Evolutionary conservation across 768 basidiomycete species (phyloP).

Genomic region (Lactifluus rugatus): DNA sequence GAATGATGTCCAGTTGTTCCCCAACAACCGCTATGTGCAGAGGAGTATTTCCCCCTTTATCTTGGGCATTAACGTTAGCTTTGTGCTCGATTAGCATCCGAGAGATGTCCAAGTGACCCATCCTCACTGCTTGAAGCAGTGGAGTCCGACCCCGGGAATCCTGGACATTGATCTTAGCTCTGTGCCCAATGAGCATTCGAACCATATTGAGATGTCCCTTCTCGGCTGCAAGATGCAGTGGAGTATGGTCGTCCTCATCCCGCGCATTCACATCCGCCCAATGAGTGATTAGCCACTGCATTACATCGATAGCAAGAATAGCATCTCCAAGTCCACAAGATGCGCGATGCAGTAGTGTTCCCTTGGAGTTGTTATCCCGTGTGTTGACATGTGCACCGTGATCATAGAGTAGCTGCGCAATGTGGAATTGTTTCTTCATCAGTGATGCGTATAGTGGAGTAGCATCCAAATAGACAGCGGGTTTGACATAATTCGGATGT

Average conservation of each 20-base stretch:
- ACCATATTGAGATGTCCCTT: neutral
- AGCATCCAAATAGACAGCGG: neutral
- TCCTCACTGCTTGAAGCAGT: no score
- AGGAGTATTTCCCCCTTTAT: no score
- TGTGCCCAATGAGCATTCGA: neutral
- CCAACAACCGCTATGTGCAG: no score
- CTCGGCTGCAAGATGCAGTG: neutral
- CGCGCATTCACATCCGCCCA: neutral
- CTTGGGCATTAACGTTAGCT: no score
- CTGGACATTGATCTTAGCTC: neutral
- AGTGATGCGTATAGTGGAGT: neutral
- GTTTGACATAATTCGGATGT: neutral
- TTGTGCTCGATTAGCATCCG: no score
- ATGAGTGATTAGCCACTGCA: neutral
- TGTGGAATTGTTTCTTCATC: neutral
- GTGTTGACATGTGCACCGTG: neutral
- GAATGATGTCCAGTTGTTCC: no score
- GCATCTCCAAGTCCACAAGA: neutral
- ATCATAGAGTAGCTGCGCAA: neutral
- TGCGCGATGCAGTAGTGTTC: neutral
- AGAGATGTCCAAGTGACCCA: no score
- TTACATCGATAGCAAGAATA: neutral
- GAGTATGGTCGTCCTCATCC: rapidly evolving
- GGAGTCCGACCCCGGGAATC: no score
- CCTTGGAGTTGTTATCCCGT: rapidly evolving